Conservation (phyloP, 2,329 filamentous ascomycete genomes). For the Trichophyton rubrum region DNA sequence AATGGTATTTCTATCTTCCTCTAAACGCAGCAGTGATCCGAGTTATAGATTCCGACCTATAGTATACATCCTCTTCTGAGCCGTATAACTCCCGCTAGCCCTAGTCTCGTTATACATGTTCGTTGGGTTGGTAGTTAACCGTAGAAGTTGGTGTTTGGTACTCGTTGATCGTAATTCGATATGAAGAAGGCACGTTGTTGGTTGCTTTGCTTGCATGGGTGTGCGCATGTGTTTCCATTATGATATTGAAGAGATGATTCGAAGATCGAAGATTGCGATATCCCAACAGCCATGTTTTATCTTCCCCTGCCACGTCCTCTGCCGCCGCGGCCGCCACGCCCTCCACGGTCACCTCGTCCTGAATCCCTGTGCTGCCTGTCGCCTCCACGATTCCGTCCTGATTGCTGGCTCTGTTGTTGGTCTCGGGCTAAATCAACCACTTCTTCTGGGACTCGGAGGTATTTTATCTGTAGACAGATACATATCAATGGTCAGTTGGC, state of each 20-base stretch:
- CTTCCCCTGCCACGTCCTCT: conserved; percentile 32
- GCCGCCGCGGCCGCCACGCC: conserved; percentile 29
- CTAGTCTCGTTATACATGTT: not conserved
- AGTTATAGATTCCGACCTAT: conserved; percentile 1
- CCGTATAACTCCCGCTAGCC: conserved; percentile 2
- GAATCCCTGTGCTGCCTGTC: conserved; percentile 24
- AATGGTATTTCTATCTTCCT: not conserved
- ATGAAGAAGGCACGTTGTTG: no score
- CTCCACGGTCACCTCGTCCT: conserved; percentile 27
- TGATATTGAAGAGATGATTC: not conserved
- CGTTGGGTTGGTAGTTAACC: not conserved
- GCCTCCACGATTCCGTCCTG: conserved; percentile 31
- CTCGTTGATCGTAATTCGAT: conserved; percentile 1
- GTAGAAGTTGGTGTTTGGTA: not conserved
- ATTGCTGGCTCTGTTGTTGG: conserved; percentile 64
- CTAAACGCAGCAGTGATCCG: not conserved
- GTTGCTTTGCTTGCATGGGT: not conserved
- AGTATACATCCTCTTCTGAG: not conserved
- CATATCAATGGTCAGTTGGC: not conserved
- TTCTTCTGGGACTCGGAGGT: conserved; percentile 88
- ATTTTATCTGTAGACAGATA: conserved; percentile 65
- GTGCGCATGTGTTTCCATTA: not conserved
- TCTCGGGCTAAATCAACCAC: conserved; percentile 92
- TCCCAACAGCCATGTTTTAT: not conserved
- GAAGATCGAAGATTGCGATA: not conserved